These are phyloP conservation scores for Blastobotrys aristatus DNA, from an alignment of 1,139 yeast genomes.

Conservation along the genomic window DNA sequence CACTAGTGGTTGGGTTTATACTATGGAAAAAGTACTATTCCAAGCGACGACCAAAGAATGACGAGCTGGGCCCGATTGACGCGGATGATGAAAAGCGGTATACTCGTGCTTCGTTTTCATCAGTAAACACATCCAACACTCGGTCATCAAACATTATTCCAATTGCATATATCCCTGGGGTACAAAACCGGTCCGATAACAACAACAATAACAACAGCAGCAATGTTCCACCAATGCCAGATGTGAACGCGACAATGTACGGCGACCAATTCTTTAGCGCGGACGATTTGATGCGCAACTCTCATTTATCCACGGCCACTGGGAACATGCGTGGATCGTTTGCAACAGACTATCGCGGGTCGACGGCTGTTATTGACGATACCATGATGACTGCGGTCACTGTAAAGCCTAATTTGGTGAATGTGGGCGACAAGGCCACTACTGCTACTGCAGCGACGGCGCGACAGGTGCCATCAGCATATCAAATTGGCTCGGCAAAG, in stretches of 20 bases:
- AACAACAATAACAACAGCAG: no score
- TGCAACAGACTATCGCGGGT: slow-evolving; percentile 33
- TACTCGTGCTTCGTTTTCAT: slow-evolving; percentile 24
- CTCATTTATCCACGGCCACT: slow-evolving; percentile 18
- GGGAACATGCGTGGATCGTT: slow-evolving; percentile 26
- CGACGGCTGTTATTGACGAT: slow-evolving; percentile 28
- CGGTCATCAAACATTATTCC: slow-evolving; percentile 86
- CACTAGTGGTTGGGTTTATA: slow-evolving; percentile 24
- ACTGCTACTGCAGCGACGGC: slow-evolving; percentile 11
- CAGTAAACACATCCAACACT: slow-evolving; percentile 40
- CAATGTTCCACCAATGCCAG: slow-evolving; percentile 16
- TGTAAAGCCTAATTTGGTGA: slow-evolving; percentile 31
- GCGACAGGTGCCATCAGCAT: slow-evolving; percentile 4
- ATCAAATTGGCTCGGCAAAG: slow-evolving; percentile 20
- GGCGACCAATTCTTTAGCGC: slow-evolving; percentile 21
- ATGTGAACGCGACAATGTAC: slow-evolving; percentile 14
- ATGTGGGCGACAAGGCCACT: slow-evolving; percentile 22
- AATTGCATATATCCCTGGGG: slow-evolving; percentile 94
- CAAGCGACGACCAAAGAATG: slow-evolving; percentile 14
- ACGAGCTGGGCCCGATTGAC: slow-evolving; percentile 19
- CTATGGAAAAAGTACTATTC: slow-evolving; percentile 30
- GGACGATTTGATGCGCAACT: slow-evolving; percentile 23
- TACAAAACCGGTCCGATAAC: slow-evolving; percentile 29
- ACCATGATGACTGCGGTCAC: slow-evolving; percentile 31
- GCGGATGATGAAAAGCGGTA: slow-evolving; percentile 20